Base-by-base conservation (phyloP, 306 rosid genomes). In the Rosa rugosa region DNA sequence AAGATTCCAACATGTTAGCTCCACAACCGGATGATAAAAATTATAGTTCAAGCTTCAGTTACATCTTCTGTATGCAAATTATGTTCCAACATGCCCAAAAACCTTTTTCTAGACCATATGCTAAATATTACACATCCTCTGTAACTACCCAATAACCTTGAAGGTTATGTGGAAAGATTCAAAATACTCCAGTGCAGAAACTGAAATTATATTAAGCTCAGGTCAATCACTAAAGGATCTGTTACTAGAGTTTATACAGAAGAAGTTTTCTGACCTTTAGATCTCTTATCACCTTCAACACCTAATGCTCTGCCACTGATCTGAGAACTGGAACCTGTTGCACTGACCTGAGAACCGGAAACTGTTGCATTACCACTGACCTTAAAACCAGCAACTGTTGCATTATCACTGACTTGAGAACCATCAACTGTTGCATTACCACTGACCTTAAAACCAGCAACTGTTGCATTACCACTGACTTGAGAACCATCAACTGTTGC, bases 191-290 rank as follows among this genome's bases (percentile, higher is more conserved):
- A 45, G 56, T 13, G n/a, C 18, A 5, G 49, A 4, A 68, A 68
- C 34, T 42, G 4, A 20, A 36, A 36, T 53, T 38, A 34, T 66
- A 18, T 53, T 34, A 36, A 12, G 50, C 14, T 11, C 67, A 54
- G 51, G n/a, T 14, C 14, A 41, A 57, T 56, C 18, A 22, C 50
- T 6, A 41, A 44, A 44, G 18, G 22, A n/a, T n/a, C 17, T 40
- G 50, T n/a, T 31, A 9, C 46, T 18, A 10, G 12, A 60, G 20
- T 46, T 9, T 51, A 71, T 25, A 41, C 18, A 36, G 71, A 78
- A 85, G 34, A 80, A 80, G 69, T 45, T 81, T 65, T 83, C 81
- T 72, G 62, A 82, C 86, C 86, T 79, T 27, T 82, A 60, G 50
- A n/a, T 8, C 49, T 69, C 60, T 41, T 40, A 50, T 9, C 73